These are phyloP conservation scores for Candida tibetensis DNA, from an alignment of 805 yeast genomes.

Conservation along the genomic window DNA sequence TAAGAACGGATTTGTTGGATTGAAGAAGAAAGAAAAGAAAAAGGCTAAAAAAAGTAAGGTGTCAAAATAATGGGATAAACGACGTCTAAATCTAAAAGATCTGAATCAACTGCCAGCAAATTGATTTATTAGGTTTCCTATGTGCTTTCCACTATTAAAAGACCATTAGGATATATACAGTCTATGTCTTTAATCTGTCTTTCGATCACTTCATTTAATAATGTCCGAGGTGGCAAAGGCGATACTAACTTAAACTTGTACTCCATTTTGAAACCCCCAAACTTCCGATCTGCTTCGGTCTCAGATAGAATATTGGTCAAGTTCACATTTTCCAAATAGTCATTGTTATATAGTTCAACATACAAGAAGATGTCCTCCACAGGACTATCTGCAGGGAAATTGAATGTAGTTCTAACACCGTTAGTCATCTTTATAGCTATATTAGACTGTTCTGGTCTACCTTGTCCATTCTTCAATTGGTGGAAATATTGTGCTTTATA, in stretches of 20 bases:
- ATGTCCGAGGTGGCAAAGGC: constrained; percentile 38
- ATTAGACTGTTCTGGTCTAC: constrained; percentile 42
- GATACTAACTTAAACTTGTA: constrained; percentile 33
- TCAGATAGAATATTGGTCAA: constrained; percentile 18
- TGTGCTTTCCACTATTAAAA: constrained; percentile 59
- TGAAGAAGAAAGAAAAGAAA: constrained; percentile 79
- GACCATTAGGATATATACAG: constrained; percentile 41
- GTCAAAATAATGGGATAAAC: constrained; percentile 16
- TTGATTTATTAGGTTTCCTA: background rate
- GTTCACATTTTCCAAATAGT: constrained; percentile 32
- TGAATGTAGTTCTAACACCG: constrained; percentile 53
- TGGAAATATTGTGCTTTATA: constrained; percentile 27
- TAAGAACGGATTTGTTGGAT: constrained; percentile 70
- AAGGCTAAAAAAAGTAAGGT: constrained; percentile 55
- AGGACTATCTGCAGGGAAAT: constrained; percentile 28
- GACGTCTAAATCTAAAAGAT: background rate
- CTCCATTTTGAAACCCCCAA: constrained; percentile 21
- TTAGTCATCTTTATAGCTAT: constrained; percentile 66
- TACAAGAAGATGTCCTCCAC: constrained; percentile 34
- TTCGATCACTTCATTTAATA: constrained; percentile 35
- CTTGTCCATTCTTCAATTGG: constrained; percentile 17
- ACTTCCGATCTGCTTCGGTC: constrained; percentile 21
- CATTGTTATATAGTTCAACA: constrained; percentile 37
- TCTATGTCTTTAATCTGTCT: constrained; percentile 60
- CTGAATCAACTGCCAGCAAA: no score